Conservation (phyloP, 2,329 filamentous ascomycete species). For the Xylaria sp. region DNA sequence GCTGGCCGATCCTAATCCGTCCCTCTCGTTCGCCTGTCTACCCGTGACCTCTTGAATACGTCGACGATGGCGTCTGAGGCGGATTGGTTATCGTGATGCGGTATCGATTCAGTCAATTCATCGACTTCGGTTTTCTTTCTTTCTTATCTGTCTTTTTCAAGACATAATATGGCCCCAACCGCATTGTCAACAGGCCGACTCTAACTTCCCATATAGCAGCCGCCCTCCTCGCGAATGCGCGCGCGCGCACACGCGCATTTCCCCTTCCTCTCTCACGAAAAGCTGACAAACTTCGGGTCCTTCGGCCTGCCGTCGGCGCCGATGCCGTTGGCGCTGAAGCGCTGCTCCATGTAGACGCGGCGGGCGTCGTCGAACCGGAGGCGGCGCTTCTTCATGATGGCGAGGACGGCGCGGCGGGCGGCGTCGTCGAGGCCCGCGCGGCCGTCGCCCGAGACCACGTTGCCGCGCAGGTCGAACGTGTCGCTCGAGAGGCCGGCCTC, state of each 20-base stretch:
- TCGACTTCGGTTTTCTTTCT: no score
- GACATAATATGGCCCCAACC: no score
- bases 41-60: background rate
- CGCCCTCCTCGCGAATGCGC: background rate
- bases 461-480: constrained; percentile 80
- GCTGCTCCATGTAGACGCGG: constrained; percentile 80
- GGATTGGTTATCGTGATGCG: background rate
- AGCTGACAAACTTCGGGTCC: constrained; percentile 96
- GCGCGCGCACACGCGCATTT: background rate
- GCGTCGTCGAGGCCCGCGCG: constrained; percentile 79
- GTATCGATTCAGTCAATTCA: background rate
- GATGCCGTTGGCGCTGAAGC: constrained; percentile 86
- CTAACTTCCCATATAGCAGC: background rate
- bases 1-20: background rate
- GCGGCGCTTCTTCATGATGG: constrained; percentile 85
- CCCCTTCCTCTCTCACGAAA: constrained; percentile 58
- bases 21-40: background rate
- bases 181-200: background rate
- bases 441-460: constrained; percentile 77
- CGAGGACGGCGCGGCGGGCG: constrained; percentile 80
- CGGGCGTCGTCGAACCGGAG: constrained; percentile 91
- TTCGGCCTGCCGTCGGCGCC: constrained; percentile 82
- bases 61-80: background rate
- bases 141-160: background rate
- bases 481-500: constrained; percentile 83